Base-by-base conservation (phyloP, 257 asterid species). In the Fraxinus quadrangulata region DNA sequence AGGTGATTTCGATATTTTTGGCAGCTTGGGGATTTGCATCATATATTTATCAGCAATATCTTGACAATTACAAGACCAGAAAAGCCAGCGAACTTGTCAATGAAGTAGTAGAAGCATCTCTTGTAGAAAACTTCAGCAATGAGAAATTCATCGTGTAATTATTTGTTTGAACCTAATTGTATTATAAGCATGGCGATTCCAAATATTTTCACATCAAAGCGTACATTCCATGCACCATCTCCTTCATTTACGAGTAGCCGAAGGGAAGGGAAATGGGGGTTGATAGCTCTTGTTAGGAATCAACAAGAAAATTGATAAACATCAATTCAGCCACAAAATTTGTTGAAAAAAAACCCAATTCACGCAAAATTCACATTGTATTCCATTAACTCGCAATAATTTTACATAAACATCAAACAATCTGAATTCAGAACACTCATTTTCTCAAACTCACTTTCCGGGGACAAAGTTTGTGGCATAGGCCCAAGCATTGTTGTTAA, bases 401-500 rank as follows among this genome's bases (percentile, higher is more conserved):
- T 79, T 80, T 82, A 82, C 87, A 78, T 73, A 68, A 71, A 30
- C 40, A 67, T n/a, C 13, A 19, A 75, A 45, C 34, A 66, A 37
- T 30, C 71, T 8, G 3, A 67, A 23, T 31, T 24, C 2, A 36
- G 36, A 17, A 5, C 78, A 23, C 37, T 26, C 70, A 31, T 39
- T 30, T 54, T 30, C 12, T 74, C 40, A 47, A 42, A 72, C 81
- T 81, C 77, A 88, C 81, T 86, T 88, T 80, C 90, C 92, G 72
- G 90, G 89, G 0, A 66, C 88, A 16, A 86, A 88, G 89, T 88
- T 88, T 0, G 90, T 88, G 31, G 89, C 92, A 13, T 70, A 88
- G 0, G 92, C 81, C 91, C 94, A 88, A 0, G 90, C 92, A 2
- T 88, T 88, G 90, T 88, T 85, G 90, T 86, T 88, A 14, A 88